Evolutionary conservation across 148 eudicot species (phyloP).

Genomic region (Diospyros kaki): DNA sequence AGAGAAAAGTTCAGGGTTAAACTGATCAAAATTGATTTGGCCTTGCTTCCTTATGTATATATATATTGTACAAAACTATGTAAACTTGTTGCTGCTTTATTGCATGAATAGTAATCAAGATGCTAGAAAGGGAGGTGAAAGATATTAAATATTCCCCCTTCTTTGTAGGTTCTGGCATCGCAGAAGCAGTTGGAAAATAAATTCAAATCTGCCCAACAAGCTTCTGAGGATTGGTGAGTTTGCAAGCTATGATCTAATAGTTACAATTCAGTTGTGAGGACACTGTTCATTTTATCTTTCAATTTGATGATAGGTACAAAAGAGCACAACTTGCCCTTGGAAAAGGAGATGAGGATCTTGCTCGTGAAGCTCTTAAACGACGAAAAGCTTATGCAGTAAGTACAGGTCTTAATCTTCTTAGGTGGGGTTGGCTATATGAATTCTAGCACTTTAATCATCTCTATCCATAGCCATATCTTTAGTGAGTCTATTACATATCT

Average conservation of each 20-base stretch:
- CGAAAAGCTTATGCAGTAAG: constrained; percentile 95
- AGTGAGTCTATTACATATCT: no score
- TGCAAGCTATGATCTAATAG: constrained; percentile 2
- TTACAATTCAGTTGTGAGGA: constrained; percentile 9
- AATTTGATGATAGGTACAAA: constrained; percentile 57
- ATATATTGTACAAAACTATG: not conserved
- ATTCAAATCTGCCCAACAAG: constrained; percentile 75
- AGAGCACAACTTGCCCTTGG: constrained; percentile 92
- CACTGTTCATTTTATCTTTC: constrained; percentile 16
- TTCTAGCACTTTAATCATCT: no score
- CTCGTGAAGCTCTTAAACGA: constrained; percentile 98
- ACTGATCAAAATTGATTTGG: no score
- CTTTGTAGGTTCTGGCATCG: constrained; percentile 86
- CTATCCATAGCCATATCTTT: no score
- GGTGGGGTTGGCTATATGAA: no score
- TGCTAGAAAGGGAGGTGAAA: constrained; percentile 7
- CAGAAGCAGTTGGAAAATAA: constrained; percentile 93
- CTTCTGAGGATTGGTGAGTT: constrained; percentile 93
- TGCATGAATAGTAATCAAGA: constrained; percentile 12
- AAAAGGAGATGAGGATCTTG: constrained; percentile 97
- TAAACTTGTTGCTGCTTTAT: not conserved
- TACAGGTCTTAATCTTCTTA: not conserved
- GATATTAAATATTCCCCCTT: constrained; percentile 12
- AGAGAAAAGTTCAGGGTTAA: no score
- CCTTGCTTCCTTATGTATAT: not conserved